Percentiles rank a stretch among this genome's conserved stretches.
These are phyloP conservation scores for Lodderomyces orthopsilosis DNA, from an alignment of 1,139 yeast species.

Conservation along the genomic window DNA sequence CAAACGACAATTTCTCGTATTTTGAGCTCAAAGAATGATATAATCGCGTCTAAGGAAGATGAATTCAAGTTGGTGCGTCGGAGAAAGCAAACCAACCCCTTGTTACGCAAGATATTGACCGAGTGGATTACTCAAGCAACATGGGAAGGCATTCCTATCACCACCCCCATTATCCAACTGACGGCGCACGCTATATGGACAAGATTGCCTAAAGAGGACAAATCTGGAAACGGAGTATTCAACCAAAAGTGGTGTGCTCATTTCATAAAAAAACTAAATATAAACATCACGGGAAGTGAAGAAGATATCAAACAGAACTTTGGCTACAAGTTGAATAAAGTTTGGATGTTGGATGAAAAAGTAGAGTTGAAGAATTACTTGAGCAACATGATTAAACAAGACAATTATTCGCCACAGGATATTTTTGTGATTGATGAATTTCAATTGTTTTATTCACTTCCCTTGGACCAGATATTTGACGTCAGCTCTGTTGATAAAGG, in stretches of 20 bases:
- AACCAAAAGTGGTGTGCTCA: conserved; percentile 66
- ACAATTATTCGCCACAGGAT: conserved; percentile 48
- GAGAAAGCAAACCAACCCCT: conserved; percentile 54
- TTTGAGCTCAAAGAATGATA: conserved; percentile 54
- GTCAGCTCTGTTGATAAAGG: conserved; percentile 48
- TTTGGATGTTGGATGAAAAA: conserved; percentile 64
- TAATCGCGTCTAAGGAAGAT: conserved; percentile 56
- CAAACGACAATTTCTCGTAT: conserved; percentile 68
- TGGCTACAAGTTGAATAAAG: conserved; percentile 47
- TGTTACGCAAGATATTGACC: conserved; percentile 54
- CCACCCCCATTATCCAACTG: conserved; percentile 61
- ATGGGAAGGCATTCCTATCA: conserved; percentile 66
- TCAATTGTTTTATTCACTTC: conserved; percentile 57
- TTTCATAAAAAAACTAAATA: conserved; percentile 53
- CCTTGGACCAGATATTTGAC: conserved; percentile 58
- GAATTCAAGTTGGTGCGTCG: conserved; percentile 55
- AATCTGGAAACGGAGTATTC: conserved; percentile 64
- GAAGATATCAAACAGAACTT: conserved; percentile 38
- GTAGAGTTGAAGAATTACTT: conserved; percentile 38
- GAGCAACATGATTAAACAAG: conserved; percentile 27
- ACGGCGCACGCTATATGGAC: conserved; percentile 68
- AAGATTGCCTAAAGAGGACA: conserved; percentile 49
- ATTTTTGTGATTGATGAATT: conserved; percentile 63
- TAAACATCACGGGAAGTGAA: conserved; percentile 46
- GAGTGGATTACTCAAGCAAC: conserved; percentile 70